Conservation (phyloP, 2,329 filamentous ascomycete genomes). For the Ustulina deusta region DNA sequence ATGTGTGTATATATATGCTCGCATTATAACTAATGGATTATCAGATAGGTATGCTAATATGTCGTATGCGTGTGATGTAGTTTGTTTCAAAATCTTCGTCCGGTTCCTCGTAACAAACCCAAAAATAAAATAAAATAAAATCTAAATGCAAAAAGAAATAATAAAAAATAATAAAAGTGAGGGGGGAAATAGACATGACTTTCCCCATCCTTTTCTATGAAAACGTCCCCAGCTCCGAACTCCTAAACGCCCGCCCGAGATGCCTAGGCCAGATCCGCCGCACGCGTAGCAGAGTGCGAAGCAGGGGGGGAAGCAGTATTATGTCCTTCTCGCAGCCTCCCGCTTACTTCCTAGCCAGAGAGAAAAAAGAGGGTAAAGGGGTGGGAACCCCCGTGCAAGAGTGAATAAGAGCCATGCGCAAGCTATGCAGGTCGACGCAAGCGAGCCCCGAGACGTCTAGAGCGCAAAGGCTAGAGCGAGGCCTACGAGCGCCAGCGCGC, state of each 20-base stretch:
- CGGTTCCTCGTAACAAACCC: neutral
- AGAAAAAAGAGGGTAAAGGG: neutral
- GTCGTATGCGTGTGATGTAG: slow-evolving; percentile 5
- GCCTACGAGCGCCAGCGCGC: slow-evolving; percentile 41
- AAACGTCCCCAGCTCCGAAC: neutral
- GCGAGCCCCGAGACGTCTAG: slow-evolving; percentile 4
- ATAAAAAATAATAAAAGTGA: neutral
- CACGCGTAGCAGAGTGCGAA: neutral
- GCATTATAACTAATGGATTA: slow-evolving; percentile 2
- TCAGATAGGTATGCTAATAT: neutral
- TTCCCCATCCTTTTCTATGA: neutral
- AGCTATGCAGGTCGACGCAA: neutral
- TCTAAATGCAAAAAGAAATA: neutral
- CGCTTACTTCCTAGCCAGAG: neutral
- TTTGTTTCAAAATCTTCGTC: neutral
- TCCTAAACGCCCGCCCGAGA: slow-evolving; percentile 15
- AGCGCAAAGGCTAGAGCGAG: slow-evolving; percentile 40
- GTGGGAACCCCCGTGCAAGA: neutral
- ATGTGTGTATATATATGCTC: neutral
- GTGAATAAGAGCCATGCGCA: neutral
- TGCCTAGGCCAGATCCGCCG: neutral
- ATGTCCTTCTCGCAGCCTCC: neutral
- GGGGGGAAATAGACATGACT: neutral
- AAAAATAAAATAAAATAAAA: too few species aligned
- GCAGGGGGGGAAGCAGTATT: neutral